Conservation (phyloP, 2,329 filamentous ascomycete species). For the Cladorrhinum sp. region DNA sequence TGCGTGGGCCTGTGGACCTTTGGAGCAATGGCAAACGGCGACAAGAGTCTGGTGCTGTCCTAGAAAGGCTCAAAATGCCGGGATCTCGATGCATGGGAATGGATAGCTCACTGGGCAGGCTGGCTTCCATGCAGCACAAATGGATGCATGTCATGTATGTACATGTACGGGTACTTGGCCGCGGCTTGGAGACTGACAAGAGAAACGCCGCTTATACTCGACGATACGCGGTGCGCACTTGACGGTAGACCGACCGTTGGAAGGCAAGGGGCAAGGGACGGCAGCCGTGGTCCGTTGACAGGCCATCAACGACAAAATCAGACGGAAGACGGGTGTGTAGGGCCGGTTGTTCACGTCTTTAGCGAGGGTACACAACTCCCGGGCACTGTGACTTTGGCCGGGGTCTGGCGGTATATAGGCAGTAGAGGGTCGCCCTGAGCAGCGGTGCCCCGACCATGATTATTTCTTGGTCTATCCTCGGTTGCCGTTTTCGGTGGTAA, state of each 20-base stretch:
- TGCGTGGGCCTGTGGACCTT: slow-evolving; percentile 14
- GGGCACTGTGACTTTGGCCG: slow-evolving; percentile 8
- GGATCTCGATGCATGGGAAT: slow-evolving; percentile 23
- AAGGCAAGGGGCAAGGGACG: neutral
- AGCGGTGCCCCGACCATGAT: neutral
- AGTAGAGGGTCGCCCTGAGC: neutral
- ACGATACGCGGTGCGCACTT: neutral
- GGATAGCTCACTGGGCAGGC: slow-evolving; percentile 2
- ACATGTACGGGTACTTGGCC: slow-evolving; percentile 8
- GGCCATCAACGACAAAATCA: slow-evolving; percentile 5
- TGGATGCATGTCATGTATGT: slow-evolving; percentile 15
- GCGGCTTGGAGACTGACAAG: neutral
- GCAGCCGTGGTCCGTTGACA: slow-evolving; percentile 2
- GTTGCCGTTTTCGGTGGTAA: neutral
- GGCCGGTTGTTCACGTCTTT: slow-evolving; percentile 12
- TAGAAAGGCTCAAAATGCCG: slow-evolving; percentile 20
- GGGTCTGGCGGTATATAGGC: slow-evolving; percentile 11
- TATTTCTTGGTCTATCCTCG: neutral
- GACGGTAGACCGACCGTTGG: neutral
- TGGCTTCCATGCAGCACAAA: slow-evolving; percentile 25
- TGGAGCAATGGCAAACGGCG: slow-evolving; percentile 14
- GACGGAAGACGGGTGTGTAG: slow-evolving; percentile 12
- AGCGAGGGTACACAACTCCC: slow-evolving; percentile 19
- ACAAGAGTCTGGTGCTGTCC: slow-evolving; percentile 22
- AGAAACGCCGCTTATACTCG: neutral